A percentile compares a stretch with the other conserved stretches of the same genome.
Conservation (phyloP, 164 flowering plant species). For the Tinospora cordifolia region DNA sequence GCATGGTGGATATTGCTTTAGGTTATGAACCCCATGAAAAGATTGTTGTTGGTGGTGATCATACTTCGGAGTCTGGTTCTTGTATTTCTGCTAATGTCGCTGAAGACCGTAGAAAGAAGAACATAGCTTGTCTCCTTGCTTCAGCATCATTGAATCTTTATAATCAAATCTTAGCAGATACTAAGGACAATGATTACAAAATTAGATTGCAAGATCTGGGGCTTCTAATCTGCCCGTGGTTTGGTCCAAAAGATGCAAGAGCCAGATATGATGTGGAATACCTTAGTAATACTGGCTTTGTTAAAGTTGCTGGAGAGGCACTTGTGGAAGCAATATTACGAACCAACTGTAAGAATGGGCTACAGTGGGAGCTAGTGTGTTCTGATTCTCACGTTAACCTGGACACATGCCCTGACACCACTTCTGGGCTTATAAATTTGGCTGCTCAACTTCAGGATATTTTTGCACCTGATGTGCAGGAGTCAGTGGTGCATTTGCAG, state of each 20-base stretch:
- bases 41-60: slow-evolving; percentile 12
- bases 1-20: slow-evolving; percentile 70
- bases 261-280: slow-evolving; percentile 42
- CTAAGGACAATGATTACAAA: slow-evolving; percentile 36
- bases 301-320: slow-evolving; percentile 84
- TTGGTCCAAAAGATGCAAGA: slow-evolving; percentile 23
- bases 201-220: slow-evolving; percentile 79
- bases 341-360: slow-evolving; percentile 48
- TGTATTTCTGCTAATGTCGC: slow-evolving; percentile 13
- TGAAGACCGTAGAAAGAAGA: slow-evolving; percentile 28
- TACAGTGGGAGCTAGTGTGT: slow-evolving; percentile 71
- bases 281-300: slow-evolving; percentile 63
- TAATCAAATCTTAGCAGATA: slow-evolving; percentile 26
- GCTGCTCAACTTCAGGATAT: slow-evolving; percentile 77
- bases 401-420: slow-evolving; percentile 79
- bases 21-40: slow-evolving; percentile 73
- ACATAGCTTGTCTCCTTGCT: slow-evolving; percentile 68
- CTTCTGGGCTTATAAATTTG: slow-evolving; percentile 56
- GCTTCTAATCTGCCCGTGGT: slow-evolving; percentile 52
- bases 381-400: slow-evolving; percentile 56
- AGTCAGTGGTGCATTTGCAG: slow-evolving; percentile 75
- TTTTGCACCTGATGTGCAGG: slow-evolving; percentile 86
- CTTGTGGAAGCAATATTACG: slow-evolving; percentile 60
- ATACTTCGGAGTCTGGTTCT: slow-evolving; percentile 20
- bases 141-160: slow-evolving; percentile 64